A percentile compares a stretch with the other conserved stretches of the same genome.
phyloP scores from a whole-genome alignment of 164 flowering plant species.

The Houttuynia cordata region DNA sequence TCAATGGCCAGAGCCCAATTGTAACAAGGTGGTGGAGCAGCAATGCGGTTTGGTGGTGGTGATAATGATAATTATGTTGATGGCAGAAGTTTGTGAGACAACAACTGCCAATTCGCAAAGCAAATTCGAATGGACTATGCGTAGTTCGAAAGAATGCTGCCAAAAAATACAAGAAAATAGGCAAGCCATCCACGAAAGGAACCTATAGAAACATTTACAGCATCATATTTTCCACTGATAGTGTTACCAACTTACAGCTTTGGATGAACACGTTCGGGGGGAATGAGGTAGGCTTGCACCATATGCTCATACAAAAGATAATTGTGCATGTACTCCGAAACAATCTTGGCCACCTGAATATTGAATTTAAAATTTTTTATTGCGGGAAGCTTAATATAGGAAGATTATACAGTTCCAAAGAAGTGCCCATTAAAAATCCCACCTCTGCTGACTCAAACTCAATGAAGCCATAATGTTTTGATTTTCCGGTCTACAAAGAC shows the following conservation, averaged over 20 bases:
- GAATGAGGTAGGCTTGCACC: constrained; percentile 68
- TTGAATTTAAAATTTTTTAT: no score
- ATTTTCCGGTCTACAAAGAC: constrained; percentile 69
- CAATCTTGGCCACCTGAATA: constrained; percentile 76
- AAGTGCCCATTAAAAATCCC: not conserved
- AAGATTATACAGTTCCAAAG: not conserved
- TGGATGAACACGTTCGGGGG: constrained; percentile 73
- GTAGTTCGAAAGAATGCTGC: no score
- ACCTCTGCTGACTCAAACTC: constrained; percentile 83
- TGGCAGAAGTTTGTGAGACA: no score
- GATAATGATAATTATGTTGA: no score
- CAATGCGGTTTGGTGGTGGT: no score
- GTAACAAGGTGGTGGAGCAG: no score
- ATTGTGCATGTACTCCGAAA: constrained; percentile 76
- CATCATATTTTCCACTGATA: not conserved
- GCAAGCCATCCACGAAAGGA: no score
- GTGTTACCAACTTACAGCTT: constrained; percentile 47
- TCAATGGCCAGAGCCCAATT: no score
- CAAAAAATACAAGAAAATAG: no score
- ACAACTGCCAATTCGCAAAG: no score
- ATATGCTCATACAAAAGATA: constrained; percentile 73
- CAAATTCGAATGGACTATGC: no score
- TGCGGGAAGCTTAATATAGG: not conserved
- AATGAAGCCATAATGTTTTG: constrained; percentile 89
- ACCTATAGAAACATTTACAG: not conserved